Evolutionary conservation across 176 grass and related monocot genomes (phyloP), one percentile per base, ranked within the genome.

Genomic region (Cymbopogon citratus): DNA sequence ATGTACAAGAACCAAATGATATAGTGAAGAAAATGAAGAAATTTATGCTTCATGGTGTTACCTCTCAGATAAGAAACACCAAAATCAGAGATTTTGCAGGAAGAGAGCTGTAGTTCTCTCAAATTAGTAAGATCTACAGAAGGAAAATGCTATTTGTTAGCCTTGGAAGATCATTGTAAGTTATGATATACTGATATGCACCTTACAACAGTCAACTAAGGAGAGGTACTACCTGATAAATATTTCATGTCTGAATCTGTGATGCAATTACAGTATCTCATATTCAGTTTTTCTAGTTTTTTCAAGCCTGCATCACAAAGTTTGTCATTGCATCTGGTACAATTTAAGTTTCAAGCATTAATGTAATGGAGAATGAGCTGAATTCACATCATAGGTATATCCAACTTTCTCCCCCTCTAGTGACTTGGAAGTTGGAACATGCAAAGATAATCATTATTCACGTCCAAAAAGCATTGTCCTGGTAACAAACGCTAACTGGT

Each of bases 261-360:
- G 84, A 99, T 88, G 87, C 87, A 85, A 56, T 95, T 99, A 89
- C 91, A 95, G 34, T 99, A 93, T 76, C 89, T 87, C 87, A 99
- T 72, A 82, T 95, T 95, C 61, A 99, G 89, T 63, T 86, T 95
- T 83, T 91, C 93, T 71, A 99, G 83, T 71, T 91, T 99, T 86
- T 66, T 87, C 85, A 99, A 88, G 57, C 82, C 96, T 99, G 91
- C 43, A 79, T 69, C 74, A 74, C 9, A 90, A 84, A 86, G 29
- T 28, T 51, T 75, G 64, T 69, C 75, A 68, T 48, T 57, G 11
- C 61, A 82, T 61, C 19, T 1, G 48, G 39, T 26, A 8, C 3
- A 71, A 76, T 25, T 25, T 72, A 81, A 63, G 5, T 87, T 21
- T 44, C 16, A 59, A 18, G 10, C 36, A 24, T 29, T 61, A 25